Evolutionary conservation across 2,329 filamentous ascomycete genomes (phyloP).

Genomic region (Lachnellula subtilissima): DNA sequence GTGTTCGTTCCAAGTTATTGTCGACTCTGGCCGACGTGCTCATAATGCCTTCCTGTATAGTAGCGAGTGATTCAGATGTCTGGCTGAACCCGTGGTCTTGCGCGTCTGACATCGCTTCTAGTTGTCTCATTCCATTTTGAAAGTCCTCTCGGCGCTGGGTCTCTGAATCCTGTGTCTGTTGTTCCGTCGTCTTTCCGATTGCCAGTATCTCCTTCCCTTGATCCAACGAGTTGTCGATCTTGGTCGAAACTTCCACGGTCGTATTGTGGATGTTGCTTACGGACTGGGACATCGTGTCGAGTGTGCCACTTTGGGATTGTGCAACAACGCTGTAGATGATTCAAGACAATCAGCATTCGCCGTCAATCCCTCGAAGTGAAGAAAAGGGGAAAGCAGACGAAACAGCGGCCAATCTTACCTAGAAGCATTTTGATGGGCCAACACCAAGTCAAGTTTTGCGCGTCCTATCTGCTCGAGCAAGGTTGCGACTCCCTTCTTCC

Average conservation of each 20-base stretch:
- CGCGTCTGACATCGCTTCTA: background rate
- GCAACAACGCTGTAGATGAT: background rate
- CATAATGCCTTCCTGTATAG: background rate
- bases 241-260: background rate
- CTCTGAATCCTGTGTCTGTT: background rate
- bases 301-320: background rate
- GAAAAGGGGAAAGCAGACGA: background rate
- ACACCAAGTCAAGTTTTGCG: background rate
- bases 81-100: background rate
- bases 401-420: background rate
- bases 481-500: background rate
- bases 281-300: background rate
- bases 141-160: background rate
- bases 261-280: background rate
- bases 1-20: background rate
- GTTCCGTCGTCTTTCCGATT: background rate
- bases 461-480: background rate
- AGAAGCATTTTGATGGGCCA: background rate
- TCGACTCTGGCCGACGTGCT: background rate
- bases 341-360: background rate
- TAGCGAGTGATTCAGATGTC: background rate
- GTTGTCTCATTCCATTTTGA: background rate
- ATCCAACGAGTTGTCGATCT: background rate
- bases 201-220: background rate
- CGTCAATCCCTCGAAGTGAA: background rate